A percentile compares a stretch with the other conserved stretches of the same genome.
Conservation (phyloP, 768 basidiomycete species). For the Nevesoporus exiguus region DNA sequence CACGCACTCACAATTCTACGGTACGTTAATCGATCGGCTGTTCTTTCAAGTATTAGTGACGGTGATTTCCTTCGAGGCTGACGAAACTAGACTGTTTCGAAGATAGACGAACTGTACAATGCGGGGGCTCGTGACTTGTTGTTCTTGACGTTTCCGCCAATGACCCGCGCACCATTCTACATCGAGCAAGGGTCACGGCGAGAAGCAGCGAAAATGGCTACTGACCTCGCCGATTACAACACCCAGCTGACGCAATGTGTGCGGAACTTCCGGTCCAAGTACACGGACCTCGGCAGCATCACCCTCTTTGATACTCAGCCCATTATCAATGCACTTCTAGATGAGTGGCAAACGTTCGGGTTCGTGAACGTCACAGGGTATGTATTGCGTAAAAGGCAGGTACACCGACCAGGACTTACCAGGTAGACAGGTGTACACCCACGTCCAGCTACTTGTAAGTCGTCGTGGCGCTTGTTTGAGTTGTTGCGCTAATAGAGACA, state of each 20-base stretch:
- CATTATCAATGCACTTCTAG: slow-evolving; percentile 55
- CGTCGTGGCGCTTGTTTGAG: neutral
- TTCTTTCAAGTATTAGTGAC: slow-evolving; percentile 25
- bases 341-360: slow-evolving; percentile 49
- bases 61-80: neutral
- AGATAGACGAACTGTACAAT: slow-evolving; percentile 23
- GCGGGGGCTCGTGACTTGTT: slow-evolving; percentile 58
- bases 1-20: slow-evolving; percentile 23
- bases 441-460: slow-evolving; percentile 65
- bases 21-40: slow-evolving; percentile 21
- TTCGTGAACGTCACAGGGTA: slow-evolving; percentile 59
- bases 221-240: slow-evolving; percentile 50
- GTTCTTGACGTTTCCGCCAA: slow-evolving; percentile 60
- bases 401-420: slow-evolving; percentile 49
- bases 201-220: slow-evolving; percentile 27
- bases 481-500: neutral
- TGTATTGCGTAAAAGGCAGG: slow-evolving; percentile 59
- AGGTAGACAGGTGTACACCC: slow-evolving; percentile 55
- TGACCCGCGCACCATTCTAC: slow-evolving; percentile 56
- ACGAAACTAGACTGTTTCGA: neutral
- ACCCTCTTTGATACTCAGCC: slow-evolving; percentile 54
- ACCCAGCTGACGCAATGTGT: slow-evolving; percentile 39
- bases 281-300: slow-evolving; percentile 43
- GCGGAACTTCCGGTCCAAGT: slow-evolving; percentile 37
- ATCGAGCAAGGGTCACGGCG: slow-evolving; percentile 33